phyloP scores from a whole-genome alignment of 257 asterid genomes.

The Nicotiana tabacum region DNA sequence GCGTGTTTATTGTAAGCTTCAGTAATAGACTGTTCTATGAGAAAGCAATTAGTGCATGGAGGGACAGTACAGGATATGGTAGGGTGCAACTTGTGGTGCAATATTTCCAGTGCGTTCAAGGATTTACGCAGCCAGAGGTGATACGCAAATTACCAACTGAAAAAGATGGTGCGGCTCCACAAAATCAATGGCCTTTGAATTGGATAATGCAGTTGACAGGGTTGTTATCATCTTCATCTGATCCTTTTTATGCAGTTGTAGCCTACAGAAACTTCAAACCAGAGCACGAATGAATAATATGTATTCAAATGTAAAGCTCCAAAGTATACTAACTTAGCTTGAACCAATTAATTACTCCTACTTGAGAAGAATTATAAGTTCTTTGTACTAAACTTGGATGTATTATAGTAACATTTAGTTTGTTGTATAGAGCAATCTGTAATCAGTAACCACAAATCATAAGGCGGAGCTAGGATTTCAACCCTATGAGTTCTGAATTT shows the following conservation, averaged over 20 bases:
- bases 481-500: too few relatives aligned
- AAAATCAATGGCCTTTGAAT: constrained; percentile 26
- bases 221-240: constrained; percentile 35
- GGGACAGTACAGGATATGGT: constrained; percentile 56
- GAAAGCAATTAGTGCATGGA: constrained; percentile 69
- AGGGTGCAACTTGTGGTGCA: constrained; percentile 62
- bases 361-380: background rate
- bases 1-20: constrained; percentile 69
- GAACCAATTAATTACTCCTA: too few relatives aligned
- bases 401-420: background rate
- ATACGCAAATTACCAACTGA: constrained; percentile 31
- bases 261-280: constrained; percentile 74
- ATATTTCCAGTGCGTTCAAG: constrained; percentile 71
- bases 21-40: constrained; percentile 75
- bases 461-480: background rate
- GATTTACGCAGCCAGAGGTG: constrained; percentile 52
- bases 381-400: background rate
- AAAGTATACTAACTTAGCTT: too few relatives aligned
- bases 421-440: background rate
- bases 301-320: too few relatives aligned
- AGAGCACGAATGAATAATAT: constrained; percentile 24
- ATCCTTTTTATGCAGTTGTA: constrained; percentile 73
- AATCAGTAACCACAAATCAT: background rate
- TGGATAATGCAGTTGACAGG: constrained; percentile 40
- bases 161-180: background rate